Evolutionary conservation across 192 early-diverging fungal species (phyloP), one percentile per base, ranked within the genome.

Genomic region (Anaeromyces robustus): DNA sequence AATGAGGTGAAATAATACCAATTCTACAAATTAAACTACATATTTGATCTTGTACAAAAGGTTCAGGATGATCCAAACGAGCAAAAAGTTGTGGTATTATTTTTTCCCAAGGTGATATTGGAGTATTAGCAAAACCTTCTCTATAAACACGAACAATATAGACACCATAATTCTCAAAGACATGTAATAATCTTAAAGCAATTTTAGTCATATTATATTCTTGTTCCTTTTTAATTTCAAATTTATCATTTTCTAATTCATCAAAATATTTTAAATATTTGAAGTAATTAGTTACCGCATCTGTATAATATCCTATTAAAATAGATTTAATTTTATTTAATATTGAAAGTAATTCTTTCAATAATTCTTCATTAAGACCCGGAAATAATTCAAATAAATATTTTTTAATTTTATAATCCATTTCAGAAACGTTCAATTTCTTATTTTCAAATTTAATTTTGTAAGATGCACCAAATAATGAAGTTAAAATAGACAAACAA

Each of bases 1-100:
- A 80, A 31, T 94, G 89, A 4, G 94, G 94, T 29, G 86, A 86
- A 30, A 83, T 81, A 13, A 80, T 80, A 5, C 88, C 92, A 81
- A 95, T 93, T 78, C 88, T 83, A 77, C 87, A 85, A 3, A 95
- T 80, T 0, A 95, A 79, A 31, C 86, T 86, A 18, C 85, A 83
- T 29, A 92, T 85, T 30, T 86, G 78, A 14, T 87, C 80, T 28
- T 90, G 85, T 3, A 93, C 92, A 37, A 85, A 85, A 14, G 83
- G 43, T 7, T 90, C 86, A 2, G 91, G 92, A 80, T 95, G 92
- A 32, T 89, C 84, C 17, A 95, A 81, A 52, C 92, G 87, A 0
- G 93, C 86, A 84, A 94, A 94, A 18, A 95, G 83, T 82, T 95
- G 94, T 5, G 93, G 94, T 31, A 92, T 88, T 19, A 95, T 87